These are phyloP conservation scores for Volvariella volvacea DNA, from an alignment of 1,284 basidiomycete genomes.

Conservation along the genomic window DNA sequence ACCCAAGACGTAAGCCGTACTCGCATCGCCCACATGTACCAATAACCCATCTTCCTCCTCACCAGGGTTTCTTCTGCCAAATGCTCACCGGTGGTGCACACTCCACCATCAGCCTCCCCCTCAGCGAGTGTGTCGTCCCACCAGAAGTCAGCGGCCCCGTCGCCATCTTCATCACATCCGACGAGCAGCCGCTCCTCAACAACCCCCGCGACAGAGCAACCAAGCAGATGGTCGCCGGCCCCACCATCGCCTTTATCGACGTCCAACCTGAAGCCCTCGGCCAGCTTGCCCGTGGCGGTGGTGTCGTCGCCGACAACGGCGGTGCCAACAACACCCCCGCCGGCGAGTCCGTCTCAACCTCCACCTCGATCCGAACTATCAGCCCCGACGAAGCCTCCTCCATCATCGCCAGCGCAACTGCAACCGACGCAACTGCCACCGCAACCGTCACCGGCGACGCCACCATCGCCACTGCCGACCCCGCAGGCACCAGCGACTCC, in stretches of 20 bases:
- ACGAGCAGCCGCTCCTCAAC: conserved; percentile 56
- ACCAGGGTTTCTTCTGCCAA: conserved; percentile 62
- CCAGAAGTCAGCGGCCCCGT: conserved; percentile 63
- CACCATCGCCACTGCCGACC: conserved; percentile 12
- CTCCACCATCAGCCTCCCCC: conserved; percentile 50
- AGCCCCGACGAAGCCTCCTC: conserved; percentile 39
- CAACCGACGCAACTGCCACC: no score
- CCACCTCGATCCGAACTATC: conserved; percentile 34
- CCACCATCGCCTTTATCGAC: conserved; percentile 65
- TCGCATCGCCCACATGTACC: background rate
- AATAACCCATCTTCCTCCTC: conserved; percentile 2
- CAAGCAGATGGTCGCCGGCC: conserved; percentile 61
- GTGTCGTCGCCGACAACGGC: conserved; percentile 8
- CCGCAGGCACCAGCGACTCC: conserved; percentile 14
- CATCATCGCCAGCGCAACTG: conserved; percentile 30
- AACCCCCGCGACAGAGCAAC: conserved; percentile 57
- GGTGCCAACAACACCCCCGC: conserved; percentile 11
- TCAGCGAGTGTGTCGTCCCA: conserved; percentile 58
- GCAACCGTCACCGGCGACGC: no score
- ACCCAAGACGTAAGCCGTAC: conserved; percentile 42
- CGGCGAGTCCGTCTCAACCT: conserved; percentile 10
- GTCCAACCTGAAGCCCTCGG: conserved; percentile 43
- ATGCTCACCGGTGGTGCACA: conserved; percentile 66
- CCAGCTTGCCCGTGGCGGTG: conserved; percentile 31
- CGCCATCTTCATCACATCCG: conserved; percentile 63